Percentiles rank a stretch among this genome's conserved stretches.
These are phyloP conservation scores for Podaxis pistillaris DNA, from an alignment of 768 basidiomycete species.

Conservation along the genomic window DNA sequence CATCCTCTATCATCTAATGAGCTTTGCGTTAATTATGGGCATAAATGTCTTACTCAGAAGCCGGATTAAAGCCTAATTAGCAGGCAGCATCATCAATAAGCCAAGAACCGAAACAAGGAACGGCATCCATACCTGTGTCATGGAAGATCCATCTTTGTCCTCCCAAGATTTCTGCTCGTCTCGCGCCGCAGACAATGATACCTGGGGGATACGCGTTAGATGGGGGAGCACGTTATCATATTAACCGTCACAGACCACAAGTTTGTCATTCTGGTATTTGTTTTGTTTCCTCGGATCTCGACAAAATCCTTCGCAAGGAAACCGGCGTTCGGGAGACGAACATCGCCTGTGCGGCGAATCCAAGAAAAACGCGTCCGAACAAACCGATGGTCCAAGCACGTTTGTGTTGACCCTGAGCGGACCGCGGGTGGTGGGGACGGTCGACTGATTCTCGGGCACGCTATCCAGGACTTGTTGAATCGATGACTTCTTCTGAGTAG, in stretches of 20 bases:
- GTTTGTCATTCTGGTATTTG: conserved; percentile 17
- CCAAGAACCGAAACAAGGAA: not conserved
- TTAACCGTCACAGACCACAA: conserved; percentile 28
- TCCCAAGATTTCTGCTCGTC: conserved; percentile 40
- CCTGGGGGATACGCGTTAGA: conserved; percentile 19
- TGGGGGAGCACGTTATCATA: not conserved
- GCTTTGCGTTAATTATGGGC: not conserved
- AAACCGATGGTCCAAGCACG: not conserved
- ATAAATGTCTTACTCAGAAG: not conserved
- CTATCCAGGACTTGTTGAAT: not conserved
- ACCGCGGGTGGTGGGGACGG: not conserved
- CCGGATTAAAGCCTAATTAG: not conserved
- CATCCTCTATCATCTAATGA: conserved; percentile 19
- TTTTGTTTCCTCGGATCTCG: not conserved
- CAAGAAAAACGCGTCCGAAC: not conserved
- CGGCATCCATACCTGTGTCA: conserved; percentile 30
- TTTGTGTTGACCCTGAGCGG: not conserved
- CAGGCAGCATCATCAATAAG: not conserved
- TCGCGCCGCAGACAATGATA: conserved; percentile 35
- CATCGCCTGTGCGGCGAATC: conserved; percentile 22
- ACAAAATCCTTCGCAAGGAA: conserved; percentile 20
- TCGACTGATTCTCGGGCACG: not conserved
- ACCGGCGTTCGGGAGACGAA: conserved; percentile 30
- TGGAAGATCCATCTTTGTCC: conserved; percentile 31
- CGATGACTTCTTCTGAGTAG: not conserved